phyloP scores from a whole-genome alignment of 108 stramenopile genomes.

The Cyclotella atomus region DNA sequence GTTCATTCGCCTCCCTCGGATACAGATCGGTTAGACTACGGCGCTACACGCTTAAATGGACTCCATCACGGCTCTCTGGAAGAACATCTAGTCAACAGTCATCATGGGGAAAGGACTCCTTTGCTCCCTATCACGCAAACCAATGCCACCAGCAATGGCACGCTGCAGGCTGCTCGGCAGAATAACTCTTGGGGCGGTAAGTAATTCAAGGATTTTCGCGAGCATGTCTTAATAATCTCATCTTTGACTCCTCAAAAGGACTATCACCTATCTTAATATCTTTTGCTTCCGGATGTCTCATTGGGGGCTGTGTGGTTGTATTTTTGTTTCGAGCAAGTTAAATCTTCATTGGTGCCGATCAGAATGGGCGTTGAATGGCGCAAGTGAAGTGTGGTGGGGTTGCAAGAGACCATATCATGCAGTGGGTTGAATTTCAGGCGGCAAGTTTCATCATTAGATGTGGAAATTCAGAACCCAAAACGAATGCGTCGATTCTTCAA shows the following conservation, averaged over 20 bases:
- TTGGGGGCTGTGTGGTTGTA: neutral
- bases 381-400: too few species aligned
- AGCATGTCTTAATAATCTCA: neutral
- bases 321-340: constrained; percentile 14
- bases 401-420: too few species aligned
- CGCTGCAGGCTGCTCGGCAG: neutral
- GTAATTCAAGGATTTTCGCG: too few species aligned
- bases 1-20: neutral
- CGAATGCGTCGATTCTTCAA: too few species aligned
- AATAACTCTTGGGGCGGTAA: neutral
- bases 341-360: too few species aligned
- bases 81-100: neutral
- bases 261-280: neutral
- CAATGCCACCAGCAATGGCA: neutral
- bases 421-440: too few species aligned
- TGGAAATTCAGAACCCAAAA: too few species aligned
- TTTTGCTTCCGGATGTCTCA: constrained; percentile 2
- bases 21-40: too few species aligned
- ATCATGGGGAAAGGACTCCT: neutral
- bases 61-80: neutral
- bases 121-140: neutral
- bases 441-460: too few species aligned
- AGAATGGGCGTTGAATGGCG: too few species aligned
- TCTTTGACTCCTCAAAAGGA: neutral
- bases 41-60: neutral